phyloP scores from a whole-genome alignment of 164 flowering plant genomes.

The Berberis thunbergii region DNA sequence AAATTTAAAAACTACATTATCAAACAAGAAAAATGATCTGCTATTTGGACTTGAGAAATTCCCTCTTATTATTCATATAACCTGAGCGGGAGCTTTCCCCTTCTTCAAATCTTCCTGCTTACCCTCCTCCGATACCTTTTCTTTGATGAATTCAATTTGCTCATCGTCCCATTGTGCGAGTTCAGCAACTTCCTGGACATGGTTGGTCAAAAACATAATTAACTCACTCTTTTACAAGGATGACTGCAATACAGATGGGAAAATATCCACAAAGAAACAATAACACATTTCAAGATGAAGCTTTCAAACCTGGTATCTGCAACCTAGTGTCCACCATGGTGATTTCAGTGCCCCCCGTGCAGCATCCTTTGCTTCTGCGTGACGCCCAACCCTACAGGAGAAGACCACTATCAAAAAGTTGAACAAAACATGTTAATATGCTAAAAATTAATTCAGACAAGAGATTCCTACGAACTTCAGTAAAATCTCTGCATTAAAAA shows the following conservation, averaged over 20 bases:
- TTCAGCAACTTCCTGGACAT: conserved; percentile 65
- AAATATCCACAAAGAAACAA: too few relatives aligned
- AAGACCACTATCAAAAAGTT: neutral
- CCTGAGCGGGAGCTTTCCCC: conserved; percentile 84
- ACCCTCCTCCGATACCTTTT: conserved; percentile 72
- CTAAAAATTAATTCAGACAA: conserved; percentile 2
- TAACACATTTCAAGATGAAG: too few relatives aligned
- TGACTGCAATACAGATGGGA: too few relatives aligned
- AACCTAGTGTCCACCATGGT: conserved; percentile 98
- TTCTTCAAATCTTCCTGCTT: conserved; percentile 64
- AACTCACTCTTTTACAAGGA: too few relatives aligned
- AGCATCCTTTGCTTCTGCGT: conserved; percentile 78
- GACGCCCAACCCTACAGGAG: conserved; percentile 72
- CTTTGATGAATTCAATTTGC: conserved; percentile 70
- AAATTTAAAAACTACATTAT: neutral
- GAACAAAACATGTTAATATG: conserved; percentile 4
- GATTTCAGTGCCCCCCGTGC: conserved; percentile 87
- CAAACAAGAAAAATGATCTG: neutral
- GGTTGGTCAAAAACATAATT: conserved; percentile 1
- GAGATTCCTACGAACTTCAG: conserved; percentile 48
- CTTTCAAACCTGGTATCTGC: conserved; percentile 52
- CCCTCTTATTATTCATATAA: neutral
- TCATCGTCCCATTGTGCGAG: conserved; percentile 89
- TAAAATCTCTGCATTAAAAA: conserved; percentile 78
- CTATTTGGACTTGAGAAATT: too few relatives aligned